Conservation (phyloP, 345 rosid genomes). For the Draba incana region DNA sequence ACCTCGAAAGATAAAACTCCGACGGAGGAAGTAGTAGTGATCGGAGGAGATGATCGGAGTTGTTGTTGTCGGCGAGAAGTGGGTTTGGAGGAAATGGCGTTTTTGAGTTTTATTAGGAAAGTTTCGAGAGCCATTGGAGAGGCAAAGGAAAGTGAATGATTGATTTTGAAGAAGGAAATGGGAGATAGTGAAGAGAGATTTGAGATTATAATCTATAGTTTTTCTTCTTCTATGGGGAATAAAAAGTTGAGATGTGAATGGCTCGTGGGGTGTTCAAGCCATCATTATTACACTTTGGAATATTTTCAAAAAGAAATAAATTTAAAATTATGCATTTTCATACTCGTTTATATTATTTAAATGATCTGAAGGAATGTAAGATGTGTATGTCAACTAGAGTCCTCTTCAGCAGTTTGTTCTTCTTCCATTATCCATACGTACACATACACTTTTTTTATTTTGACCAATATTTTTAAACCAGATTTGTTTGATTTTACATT, state of each 20-base stretch:
- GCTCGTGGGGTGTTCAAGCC: slow-evolving; percentile 63
- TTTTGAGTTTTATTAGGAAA: slow-evolving; percentile 70
- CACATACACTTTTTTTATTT: background rate
- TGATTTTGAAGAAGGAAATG: slow-evolving; percentile 22
- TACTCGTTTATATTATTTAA: slow-evolving; percentile 37
- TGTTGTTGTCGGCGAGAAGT: slow-evolving; percentile 37
- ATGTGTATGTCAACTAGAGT: slow-evolving; percentile 35
- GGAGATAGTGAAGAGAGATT: slow-evolving; percentile 20
- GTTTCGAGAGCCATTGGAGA: slow-evolving; percentile 85
- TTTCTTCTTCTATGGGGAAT: slow-evolving; percentile 33
- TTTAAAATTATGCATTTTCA: slow-evolving; percentile 11
- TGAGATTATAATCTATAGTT: slow-evolving; percentile 41
- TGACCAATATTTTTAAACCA: slow-evolving; percentile 12
- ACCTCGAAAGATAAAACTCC: slow-evolving; percentile 78
- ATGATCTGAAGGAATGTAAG: slow-evolving; percentile 33
- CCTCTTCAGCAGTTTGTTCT: slow-evolving; percentile 17
- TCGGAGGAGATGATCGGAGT: slow-evolving; percentile 36
- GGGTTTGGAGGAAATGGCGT: slow-evolving; percentile 61
- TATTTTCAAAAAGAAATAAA: background rate
- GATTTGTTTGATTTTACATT: slow-evolving; percentile 17
- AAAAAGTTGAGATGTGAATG: slow-evolving; percentile 41
- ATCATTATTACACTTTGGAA: slow-evolving; percentile 40
- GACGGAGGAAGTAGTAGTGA: slow-evolving; percentile 41
- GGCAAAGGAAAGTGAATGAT: slow-evolving; percentile 22
- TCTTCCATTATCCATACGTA: slow-evolving; percentile 15